Evolutionary conservation across 2,329 filamentous ascomycete species (phyloP).

Genomic region (Bertia moriformis): DNA sequence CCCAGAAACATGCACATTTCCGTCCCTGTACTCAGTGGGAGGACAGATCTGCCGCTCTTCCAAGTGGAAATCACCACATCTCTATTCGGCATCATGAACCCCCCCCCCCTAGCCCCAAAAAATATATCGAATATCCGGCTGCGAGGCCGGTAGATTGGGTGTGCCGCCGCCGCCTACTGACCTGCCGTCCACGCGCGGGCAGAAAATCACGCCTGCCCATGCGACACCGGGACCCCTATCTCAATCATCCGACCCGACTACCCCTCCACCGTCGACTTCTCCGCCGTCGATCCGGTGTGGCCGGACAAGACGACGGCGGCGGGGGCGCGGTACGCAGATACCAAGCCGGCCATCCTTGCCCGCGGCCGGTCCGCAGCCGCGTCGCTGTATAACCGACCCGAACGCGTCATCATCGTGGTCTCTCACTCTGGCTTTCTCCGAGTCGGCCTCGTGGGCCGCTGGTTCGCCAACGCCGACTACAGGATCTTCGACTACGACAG

Average conservation of each 20-base stretch:
- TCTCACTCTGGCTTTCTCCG: slow-evolving; percentile 51
- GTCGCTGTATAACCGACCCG: slow-evolving; percentile 33
- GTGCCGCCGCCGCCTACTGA: too few species aligned
- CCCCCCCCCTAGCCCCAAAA: neutral
- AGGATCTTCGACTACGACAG: slow-evolving; percentile 41
- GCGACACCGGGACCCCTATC: slow-evolving; percentile 42
- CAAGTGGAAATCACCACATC: too few species aligned
- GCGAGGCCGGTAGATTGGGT: too few species aligned
- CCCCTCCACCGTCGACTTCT: slow-evolving; percentile 40
- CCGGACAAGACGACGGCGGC: slow-evolving; percentile 43
- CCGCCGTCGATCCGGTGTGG: slow-evolving; percentile 38
- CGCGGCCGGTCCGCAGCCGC: slow-evolving; percentile 36
- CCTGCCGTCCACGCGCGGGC: too few species aligned
- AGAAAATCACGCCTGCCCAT: slow-evolving; percentile 34
- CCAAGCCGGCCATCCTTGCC: slow-evolving; percentile 31
- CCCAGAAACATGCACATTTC: too few species aligned
- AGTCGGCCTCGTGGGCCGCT: slow-evolving; percentile 35
- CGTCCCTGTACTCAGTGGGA: too few species aligned
- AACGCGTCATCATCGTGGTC: slow-evolving; percentile 50
- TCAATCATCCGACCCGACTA: slow-evolving; percentile 28
- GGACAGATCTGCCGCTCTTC: too few species aligned
- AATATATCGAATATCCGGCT: neutral
- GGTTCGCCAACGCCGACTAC: slow-evolving; percentile 49
- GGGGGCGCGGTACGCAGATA: slow-evolving; percentile 34
- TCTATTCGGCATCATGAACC: neutral